These are phyloP conservation scores for Phytopythium cucurbitacearum DNA, from an alignment of 352 stramenopile species.

Conservation along the genomic window DNA sequence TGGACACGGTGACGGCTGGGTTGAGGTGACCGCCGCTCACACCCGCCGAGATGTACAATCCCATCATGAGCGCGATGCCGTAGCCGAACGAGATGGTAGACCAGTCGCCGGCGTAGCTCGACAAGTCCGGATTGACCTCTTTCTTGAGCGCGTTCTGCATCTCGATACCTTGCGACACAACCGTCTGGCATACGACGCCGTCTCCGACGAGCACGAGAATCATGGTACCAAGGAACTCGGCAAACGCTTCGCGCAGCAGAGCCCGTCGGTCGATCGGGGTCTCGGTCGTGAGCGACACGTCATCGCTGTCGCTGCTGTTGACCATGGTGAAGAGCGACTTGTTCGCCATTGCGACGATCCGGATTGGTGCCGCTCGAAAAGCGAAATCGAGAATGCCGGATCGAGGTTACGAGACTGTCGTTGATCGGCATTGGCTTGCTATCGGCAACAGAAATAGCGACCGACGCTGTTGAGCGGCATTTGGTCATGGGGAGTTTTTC, in stretches of 20 bases:
- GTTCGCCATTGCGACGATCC: constrained; percentile 14
- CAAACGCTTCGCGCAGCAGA: constrained; percentile 24
- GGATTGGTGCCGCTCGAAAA: constrained; percentile 3
- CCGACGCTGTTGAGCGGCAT: no score
- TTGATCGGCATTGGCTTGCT: no score
- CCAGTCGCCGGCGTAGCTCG: constrained; percentile 63
- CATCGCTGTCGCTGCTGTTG: constrained; percentile 23
- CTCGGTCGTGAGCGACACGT: constrained; percentile 46
- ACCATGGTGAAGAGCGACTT: constrained; percentile 28
- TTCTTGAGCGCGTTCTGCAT: constrained; percentile 44
- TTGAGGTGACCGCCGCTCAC: constrained; percentile 72
- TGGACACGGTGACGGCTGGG: constrained; percentile 59
- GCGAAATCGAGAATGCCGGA: constrained; percentile 1
- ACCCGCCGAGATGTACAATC: constrained; percentile 57
- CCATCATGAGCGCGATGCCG: constrained; percentile 69
- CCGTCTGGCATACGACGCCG: constrained; percentile 51
- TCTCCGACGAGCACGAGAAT: constrained; percentile 58
- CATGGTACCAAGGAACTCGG: constrained; percentile 57
- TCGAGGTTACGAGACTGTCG: not conserved
- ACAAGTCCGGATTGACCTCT: constrained; percentile 33
- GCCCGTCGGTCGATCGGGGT: constrained; percentile 27
- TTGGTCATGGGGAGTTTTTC: no score
- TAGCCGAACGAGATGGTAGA: constrained; percentile 66
- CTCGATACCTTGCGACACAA: constrained; percentile 60
- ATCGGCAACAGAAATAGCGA: no score